Percentiles rank a stretch among this genome's conserved stretches.
These are phyloP conservation scores for Prototheca wickerhamii DNA, from an alignment of 163 green algal genomes.

Conservation along the genomic window DNA sequence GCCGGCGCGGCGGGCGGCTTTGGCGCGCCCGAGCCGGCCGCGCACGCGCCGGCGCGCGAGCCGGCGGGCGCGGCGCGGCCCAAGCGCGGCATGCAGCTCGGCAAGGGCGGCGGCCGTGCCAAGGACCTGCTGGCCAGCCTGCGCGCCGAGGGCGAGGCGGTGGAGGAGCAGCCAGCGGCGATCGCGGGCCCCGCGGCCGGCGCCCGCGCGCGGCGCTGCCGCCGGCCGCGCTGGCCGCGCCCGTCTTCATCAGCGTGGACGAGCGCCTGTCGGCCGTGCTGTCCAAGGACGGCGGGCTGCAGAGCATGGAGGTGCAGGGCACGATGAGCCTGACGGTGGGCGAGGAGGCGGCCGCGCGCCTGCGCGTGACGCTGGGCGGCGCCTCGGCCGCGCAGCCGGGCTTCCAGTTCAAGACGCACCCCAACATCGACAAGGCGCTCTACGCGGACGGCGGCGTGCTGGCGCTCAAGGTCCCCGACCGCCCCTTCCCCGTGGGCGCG, in stretches of 20 bases:
- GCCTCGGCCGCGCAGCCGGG: conserved; percentile 50
- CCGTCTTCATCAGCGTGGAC: conserved; percentile 80
- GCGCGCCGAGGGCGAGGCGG: conserved; percentile 79
- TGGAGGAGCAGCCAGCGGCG: conserved; percentile 51
- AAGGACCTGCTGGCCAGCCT: conserved; percentile 82
- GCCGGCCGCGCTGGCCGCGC: conserved; percentile 19
- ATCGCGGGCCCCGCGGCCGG: not conserved
- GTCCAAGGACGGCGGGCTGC: conserved; percentile 87
- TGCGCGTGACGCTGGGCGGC: conserved; percentile 53
- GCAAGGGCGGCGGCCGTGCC: conserved; percentile 62
- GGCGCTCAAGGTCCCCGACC: conserved; percentile 82
- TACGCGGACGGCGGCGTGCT: conserved; percentile 66
- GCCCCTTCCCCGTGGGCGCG: conserved; percentile 85
- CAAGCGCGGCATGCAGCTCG: conserved; percentile 91
- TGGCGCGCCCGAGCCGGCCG: not conserved
- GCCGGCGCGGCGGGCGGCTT: not conserved
- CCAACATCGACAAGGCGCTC: conserved; percentile 96
- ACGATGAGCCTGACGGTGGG: conserved; percentile 80
- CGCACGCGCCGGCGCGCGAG: not conserved
- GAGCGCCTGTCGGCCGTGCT: conserved; percentile 80
- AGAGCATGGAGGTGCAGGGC: conserved; percentile 92
- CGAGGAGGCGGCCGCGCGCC: conserved; percentile 3
- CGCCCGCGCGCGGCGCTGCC: conserved; percentile 4
- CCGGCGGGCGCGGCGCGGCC: conserved; percentile 1
- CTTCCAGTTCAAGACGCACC: conserved; percentile 99